A percentile compares a stretch with the other conserved stretches of the same genome.
phyloP scores from a whole-genome alignment of 345 rosid genomes.

The Cardamine occulta region DNA sequence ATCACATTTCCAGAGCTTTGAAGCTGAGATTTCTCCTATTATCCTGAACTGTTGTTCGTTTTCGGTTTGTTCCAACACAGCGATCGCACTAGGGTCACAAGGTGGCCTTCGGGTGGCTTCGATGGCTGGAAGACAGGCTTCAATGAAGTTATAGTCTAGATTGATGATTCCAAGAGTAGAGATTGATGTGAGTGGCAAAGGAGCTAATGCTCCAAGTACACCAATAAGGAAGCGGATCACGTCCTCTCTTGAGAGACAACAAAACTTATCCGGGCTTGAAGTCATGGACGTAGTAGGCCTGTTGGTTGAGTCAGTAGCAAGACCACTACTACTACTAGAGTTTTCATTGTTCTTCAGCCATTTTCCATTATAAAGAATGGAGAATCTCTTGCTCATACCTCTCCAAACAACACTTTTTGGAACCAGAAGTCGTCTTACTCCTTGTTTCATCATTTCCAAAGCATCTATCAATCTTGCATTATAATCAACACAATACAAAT shows the following conservation, averaged over 20 bases:
- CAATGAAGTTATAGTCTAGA: slow-evolving; percentile 58
- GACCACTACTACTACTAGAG: slow-evolving; percentile 59
- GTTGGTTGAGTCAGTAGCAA: slow-evolving; percentile 46
- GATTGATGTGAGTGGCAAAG: slow-evolving; percentile 86
- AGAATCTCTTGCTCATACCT: slow-evolving; percentile 97
- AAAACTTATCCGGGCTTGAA: slow-evolving; percentile 65
- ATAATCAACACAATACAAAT: slow-evolving; percentile 27
- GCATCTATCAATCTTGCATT: slow-evolving; percentile 84
- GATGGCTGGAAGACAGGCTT: slow-evolving; percentile 76
- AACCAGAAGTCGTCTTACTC: slow-evolving; percentile 87
- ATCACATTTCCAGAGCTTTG: slow-evolving; percentile 95
- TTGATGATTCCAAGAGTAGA: slow-evolving; percentile 72
- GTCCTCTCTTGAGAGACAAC: slow-evolving; percentile 97
- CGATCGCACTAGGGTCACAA: slow-evolving; percentile 77
- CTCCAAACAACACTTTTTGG: slow-evolving; percentile 77
- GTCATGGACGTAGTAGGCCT: slow-evolving; percentile 68
- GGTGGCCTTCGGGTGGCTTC: slow-evolving; percentile 59
- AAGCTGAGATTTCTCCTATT: slow-evolving; percentile 94
- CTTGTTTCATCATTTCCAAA: slow-evolving; percentile 98
- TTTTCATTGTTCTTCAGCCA: slow-evolving; percentile 86
- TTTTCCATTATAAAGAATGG: slow-evolving; percentile 76
- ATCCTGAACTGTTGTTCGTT: slow-evolving; percentile 65
- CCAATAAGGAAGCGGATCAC: slow-evolving; percentile 89
- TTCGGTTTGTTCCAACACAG: slow-evolving; percentile 63
- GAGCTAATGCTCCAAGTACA: slow-evolving; percentile 97